Base-by-base conservation (phyloP, 2,329 filamentous ascomycete genomes). In the Sporothrix protearum region DNA sequence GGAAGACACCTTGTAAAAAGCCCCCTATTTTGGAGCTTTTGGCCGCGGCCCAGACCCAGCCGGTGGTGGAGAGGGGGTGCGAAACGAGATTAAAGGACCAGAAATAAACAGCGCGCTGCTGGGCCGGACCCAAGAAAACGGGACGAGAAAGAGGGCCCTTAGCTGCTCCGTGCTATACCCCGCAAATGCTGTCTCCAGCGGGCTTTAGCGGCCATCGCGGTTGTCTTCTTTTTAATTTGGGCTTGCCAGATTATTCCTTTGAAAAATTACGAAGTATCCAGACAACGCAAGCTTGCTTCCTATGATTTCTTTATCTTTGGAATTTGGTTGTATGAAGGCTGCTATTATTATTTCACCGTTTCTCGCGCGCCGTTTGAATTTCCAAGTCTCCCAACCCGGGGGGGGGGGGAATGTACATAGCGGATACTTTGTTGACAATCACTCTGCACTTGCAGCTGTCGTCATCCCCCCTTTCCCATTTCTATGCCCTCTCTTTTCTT, bases 21-120 rank as follows among this genome's bases (percentile, higher is more conserved):
- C 33, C 25, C 63, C 64, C 28, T 57, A 16, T 12, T 53, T 53
- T 25, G 8, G 22, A 4, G n/a, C 12, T 30, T 45, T 19, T 30
- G 25, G 16, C 14, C 57, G 30, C 19, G 19, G 28, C 55, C 36
- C 22, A 57, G n/a, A 36, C 25, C 49, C 28, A 49, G 33, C 45
- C 3, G 30, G 47, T 22, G 51, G 14, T 39, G 25, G n/a, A 51
- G 71, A 70, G 71, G 57, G 57, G 28, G 71, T n/a, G 39, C 49
- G 51, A 72, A 72, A 72, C 71, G 71, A 72, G 53, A 72, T 72
- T 70, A 70, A 67, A 72, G 71, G 71, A 72, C 68, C 51, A 69
- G 22, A 69, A 57, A 69, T 61, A 47, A 9, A 30, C 42, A 64
- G 19, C 36, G 30, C 30, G 49, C 30, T 28, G 39, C 22, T 64